These are phyloP conservation scores for Ilex aquifolium DNA, from an alignment of 257 asterid species.

Conservation along the genomic window DNA sequence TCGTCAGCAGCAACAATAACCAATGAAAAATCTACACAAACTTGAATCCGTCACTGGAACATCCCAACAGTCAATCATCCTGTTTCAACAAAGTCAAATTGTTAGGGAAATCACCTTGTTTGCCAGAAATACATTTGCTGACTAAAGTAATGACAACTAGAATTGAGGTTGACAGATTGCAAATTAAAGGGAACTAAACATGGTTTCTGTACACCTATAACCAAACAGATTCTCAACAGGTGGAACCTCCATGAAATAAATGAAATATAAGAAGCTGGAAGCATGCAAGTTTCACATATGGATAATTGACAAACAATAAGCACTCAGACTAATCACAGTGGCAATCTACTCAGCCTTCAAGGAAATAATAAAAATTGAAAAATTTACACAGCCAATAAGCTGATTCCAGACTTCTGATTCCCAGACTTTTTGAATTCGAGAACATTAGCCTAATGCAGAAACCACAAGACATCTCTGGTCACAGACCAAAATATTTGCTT, in stretches of 20 bases:
- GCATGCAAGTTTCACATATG: background rate
- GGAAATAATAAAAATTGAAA: too few species aligned
- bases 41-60: constrained; percentile 21
- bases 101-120: background rate
- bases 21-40: constrained; percentile 19
- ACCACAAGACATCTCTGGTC: too few species aligned
- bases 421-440: too few species aligned
- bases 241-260: background rate
- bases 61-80: constrained; percentile 38
- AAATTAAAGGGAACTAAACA: too few species aligned
- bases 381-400: too few species aligned
- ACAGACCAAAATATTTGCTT: too few species aligned
- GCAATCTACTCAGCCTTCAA: too few species aligned
- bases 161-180: background rate
- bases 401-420: too few species aligned
- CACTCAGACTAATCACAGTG: too few species aligned
- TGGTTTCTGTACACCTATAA: too few species aligned
- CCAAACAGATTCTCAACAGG: background rate
- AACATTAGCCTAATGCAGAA: too few species aligned
- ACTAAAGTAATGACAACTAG: background rate
- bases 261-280: background rate
- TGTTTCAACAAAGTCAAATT: constrained; percentile 26
- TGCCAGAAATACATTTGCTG: background rate
- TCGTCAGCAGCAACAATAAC: constrained; percentile 27
- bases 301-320: too few species aligned